phyloP scores from a whole-genome alignment of 257 asterid species.

The Solanum chilense region DNA sequence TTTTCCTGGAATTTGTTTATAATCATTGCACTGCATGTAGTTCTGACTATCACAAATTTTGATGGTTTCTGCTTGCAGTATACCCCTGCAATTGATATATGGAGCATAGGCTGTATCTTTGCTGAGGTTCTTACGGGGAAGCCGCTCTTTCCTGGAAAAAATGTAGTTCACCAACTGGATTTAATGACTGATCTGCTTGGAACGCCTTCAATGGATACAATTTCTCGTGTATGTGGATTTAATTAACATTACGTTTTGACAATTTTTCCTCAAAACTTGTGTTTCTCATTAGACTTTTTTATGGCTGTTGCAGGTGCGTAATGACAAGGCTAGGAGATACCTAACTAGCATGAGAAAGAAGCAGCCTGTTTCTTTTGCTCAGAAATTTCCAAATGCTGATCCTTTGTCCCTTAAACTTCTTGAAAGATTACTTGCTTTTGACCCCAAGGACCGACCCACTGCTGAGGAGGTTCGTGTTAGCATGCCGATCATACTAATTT shows the following conservation, averaged over 20 bases:
- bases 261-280: background rate
- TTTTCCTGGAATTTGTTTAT: background rate
- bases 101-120: slow-evolving; percentile 94
- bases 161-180: slow-evolving; percentile 87
- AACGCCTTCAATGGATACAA: slow-evolving; percentile 76
- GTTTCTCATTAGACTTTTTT: background rate
- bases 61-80: slow-evolving; percentile 35
- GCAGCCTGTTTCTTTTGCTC: slow-evolving; percentile 51
- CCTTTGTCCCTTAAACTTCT: slow-evolving; percentile 63
- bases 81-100: slow-evolving; percentile 89
- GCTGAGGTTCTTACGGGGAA: slow-evolving; percentile 88
- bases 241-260: background rate
- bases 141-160: slow-evolving; percentile 87
- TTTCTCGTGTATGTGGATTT: slow-evolving; percentile 38
- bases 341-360: slow-evolving; percentile 78
- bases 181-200: slow-evolving; percentile 88
- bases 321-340: slow-evolving; percentile 85
- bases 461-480: slow-evolving; percentile 54
- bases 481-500: background rate
- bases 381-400: slow-evolving; percentile 76
- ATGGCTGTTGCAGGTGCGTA: slow-evolving; percentile 59
- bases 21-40: background rate
- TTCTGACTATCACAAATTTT: background rate
- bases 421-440: slow-evolving; percentile 74
- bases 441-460: slow-evolving; percentile 83